Evolutionary conservation across 257 asterid genomes (phyloP).

Genomic region (Capsicum pubescens): DNA sequence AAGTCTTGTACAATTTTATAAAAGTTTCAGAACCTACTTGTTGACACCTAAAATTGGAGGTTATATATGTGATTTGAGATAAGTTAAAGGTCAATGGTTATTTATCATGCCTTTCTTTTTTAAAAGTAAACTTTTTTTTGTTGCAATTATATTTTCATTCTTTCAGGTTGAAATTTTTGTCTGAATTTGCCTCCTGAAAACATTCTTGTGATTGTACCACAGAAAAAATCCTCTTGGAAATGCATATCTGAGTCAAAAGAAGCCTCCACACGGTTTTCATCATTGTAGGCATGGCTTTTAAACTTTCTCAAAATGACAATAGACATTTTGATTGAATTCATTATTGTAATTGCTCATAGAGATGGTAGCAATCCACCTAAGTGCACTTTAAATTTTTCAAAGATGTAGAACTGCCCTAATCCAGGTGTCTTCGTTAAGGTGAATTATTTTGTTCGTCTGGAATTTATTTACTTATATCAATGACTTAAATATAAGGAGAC

Average conservation of each 20-base stretch:
- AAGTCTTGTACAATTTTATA: too few species aligned
- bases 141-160: not conserved
- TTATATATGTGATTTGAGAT: too few species aligned
- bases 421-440: conserved; percentile 80
- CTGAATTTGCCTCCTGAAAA: conserved; percentile 86
- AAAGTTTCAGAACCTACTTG: too few species aligned
- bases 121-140: too few species aligned
- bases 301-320: conserved; percentile 65
- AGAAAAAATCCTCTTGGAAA: conserved; percentile 55
- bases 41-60: too few species aligned
- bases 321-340: conserved; percentile 59
- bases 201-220: conserved; percentile 65
- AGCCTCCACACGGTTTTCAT: conserved; percentile 71
- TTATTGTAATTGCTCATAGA: conserved; percentile 71
- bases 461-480: not conserved
- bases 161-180: conserved; percentile 77
- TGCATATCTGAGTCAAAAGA: conserved; percentile 50
- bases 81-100: too few species aligned
- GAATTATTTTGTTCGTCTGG: not conserved
- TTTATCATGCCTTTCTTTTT: too few species aligned
- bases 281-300: conserved; percentile 87
- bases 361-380: conserved; percentile 76
- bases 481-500: too few species aligned
- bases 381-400: conserved; percentile 59
- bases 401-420: conserved; percentile 70